Base-by-base conservation (phyloP, 352 stramenopile species). In the Aphanomyces astaci region DNA sequence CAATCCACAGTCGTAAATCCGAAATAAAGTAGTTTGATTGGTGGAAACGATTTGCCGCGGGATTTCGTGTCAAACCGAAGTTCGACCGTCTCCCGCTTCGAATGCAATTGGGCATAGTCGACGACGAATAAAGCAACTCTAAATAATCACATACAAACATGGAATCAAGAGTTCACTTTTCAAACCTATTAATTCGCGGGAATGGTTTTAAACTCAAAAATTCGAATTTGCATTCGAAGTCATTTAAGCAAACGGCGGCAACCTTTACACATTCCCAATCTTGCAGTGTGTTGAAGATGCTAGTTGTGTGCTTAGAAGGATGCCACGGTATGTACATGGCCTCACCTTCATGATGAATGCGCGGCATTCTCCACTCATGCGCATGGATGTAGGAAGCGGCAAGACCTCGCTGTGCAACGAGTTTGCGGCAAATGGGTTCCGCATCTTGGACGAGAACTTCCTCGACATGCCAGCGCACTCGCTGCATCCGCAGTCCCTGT, bases 401-500 rank as follows among this genome's bases (percentile, higher is more conserved):
- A 96, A 96, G 77, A 94, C 86, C 0, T 78, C 82, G 15, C 69
- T 96, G 4, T 86, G 75, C 36, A 78, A 87, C 19, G 84, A 90
- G 71, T 92, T 96, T 62, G 78, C 83, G 57, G 73, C 76, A 9
- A 80, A 84, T 32, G 86, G 86, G 51, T 94, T 92, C 73, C 74
- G 78, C 69, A 80, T 93, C 31, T 73, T 96, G 45, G 84, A 94
- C 63, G 88, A 96, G 66, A 86, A 85, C 28, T 96, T 96, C 71
- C 84, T 96, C 70, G 76, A 91, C 77, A 95, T 96, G 88, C 85
- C 86, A 7, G 73, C 79, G 15, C 90, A 94, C 63, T 81, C 82
- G 28, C 75, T 96, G 63, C 83, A 92, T 66, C 86, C 88, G n/a
- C 88, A 96, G 73, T 93, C 86, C 27, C 76, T 96, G 28, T 83